A percentile compares a stretch with the other conserved stretches of the same genome.
phyloP scores from a whole-genome alignment of 2,329 filamentous ascomycete species.

The Colletotrichum echinochloae region DNA sequence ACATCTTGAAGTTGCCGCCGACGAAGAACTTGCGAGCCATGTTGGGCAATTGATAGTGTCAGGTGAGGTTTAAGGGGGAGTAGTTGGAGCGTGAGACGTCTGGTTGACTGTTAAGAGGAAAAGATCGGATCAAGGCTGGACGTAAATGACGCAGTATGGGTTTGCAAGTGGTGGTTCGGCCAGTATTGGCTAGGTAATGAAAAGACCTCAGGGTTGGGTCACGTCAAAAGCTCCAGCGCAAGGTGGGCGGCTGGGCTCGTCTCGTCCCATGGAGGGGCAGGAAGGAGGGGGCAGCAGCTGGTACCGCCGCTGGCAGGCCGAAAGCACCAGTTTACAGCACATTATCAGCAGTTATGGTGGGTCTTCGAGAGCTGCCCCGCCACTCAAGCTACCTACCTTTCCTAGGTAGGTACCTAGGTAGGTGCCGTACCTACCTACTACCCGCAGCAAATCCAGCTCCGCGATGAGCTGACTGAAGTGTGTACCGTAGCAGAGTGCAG shows the following conservation, averaged over 20 bases:
- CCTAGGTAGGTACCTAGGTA: too few relatives aligned
- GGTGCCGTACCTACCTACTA: too few relatives aligned
- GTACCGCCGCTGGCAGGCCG: conserved; percentile 12
- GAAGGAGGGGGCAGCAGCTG: conserved; percentile 18
- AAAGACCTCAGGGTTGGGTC: conserved; percentile 42
- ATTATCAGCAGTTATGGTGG: conserved; percentile 35
- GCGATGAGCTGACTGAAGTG: too few relatives aligned
- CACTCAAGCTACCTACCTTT: conserved; percentile 30
- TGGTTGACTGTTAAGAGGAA: conserved; percentile 14
- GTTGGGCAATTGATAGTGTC: conserved; percentile 59
- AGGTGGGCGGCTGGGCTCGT: conserved; percentile 37
- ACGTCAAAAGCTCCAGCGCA: conserved; percentile 38
- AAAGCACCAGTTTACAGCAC: conserved; percentile 27
- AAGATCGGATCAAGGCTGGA: conserved; percentile 18
- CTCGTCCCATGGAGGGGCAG: conserved; percentile 39
- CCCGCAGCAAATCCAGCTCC: background rate
- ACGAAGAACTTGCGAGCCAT: conserved; percentile 98
- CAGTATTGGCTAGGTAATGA: background rate
- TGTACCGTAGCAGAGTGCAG: too few relatives aligned
- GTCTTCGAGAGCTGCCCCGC: conserved; percentile 30
- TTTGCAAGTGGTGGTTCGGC: conserved; percentile 15
- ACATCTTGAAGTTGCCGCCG: conserved; percentile 99
- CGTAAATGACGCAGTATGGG: conserved; percentile 41
- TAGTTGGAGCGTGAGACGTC: conserved; percentile 15
- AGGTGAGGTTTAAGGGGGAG: conserved; percentile 13